Percentiles rank a stretch among this genome's conserved stretches.
Conservation (phyloP, 2,329 filamentous ascomycete genomes). For the Stachybotrys chlorohalonatus region DNA sequence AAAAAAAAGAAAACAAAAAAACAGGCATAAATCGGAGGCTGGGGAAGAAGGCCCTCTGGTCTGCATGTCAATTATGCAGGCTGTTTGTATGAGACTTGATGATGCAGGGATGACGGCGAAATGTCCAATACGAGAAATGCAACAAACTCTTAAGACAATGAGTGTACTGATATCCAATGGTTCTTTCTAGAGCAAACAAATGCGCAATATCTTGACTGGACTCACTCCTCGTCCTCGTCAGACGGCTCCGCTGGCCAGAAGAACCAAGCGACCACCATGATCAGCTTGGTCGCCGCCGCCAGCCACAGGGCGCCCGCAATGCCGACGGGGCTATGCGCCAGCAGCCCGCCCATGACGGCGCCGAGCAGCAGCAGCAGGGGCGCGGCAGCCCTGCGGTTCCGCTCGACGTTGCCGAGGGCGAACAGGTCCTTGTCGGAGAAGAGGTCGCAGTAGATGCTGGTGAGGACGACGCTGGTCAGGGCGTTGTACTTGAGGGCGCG, state of each 20-base stretch:
- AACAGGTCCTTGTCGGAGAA: constrained; percentile 55
- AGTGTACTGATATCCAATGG: too few relatives aligned
- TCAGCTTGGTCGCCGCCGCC: constrained; percentile 46
- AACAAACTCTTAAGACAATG: too few relatives aligned
- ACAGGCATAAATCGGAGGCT: too few relatives aligned
- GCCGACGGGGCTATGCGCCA: constrained; percentile 38
- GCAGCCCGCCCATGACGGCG: constrained; percentile 38
- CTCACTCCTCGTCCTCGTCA: constrained; percentile 13
- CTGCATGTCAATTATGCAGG: too few relatives aligned
- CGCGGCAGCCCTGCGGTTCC: constrained; percentile 41
- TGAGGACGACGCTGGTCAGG: constrained; percentile 70
- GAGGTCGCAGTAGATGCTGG: constrained; percentile 73
- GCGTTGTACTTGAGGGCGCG: constrained; percentile 60
- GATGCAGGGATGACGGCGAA: too few relatives aligned
- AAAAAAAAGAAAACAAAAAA: too few relatives aligned
- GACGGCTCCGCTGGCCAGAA: constrained; percentile 44
- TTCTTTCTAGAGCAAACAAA: too few relatives aligned
- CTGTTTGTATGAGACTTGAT: too few relatives aligned
- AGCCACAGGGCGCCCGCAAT: constrained; percentile 49
- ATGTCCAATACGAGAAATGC: too few relatives aligned
- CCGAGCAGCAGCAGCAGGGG: constrained; percentile 39
- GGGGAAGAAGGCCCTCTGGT: too few relatives aligned
- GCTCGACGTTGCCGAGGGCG: constrained; percentile 32
- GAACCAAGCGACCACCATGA: constrained; percentile 49
- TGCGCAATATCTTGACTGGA: neutral